These are phyloP conservation scores for Piper longum DNA, from an alignment of 164 flowering plant genomes.

Conservation along the genomic window DNA sequence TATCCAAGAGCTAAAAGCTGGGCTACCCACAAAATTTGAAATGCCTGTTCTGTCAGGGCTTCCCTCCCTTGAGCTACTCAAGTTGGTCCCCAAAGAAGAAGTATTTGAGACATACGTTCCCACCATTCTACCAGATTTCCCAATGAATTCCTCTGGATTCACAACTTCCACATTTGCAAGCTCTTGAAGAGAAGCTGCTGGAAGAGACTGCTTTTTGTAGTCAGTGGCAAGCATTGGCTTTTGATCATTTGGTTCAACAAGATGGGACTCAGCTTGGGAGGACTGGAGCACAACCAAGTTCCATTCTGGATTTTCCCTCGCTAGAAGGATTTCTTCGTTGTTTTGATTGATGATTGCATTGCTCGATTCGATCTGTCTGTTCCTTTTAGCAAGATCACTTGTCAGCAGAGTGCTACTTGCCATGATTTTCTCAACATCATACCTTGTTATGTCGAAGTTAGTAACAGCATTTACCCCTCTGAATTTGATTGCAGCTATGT, in stretches of 20 bases:
- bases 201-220: conserved; percentile 13
- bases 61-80: conserved; percentile 59
- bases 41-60: conserved; percentile 46
- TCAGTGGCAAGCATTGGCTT: conserved; percentile 11
- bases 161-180: conserved; percentile 27
- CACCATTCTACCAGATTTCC: conserved; percentile 19
- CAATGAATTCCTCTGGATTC: conserved; percentile 12
- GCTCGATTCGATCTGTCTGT: conserved; percentile 14
- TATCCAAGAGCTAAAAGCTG: conserved; percentile 32
- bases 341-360: conserved; percentile 6
- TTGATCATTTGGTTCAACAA: conserved; percentile 22
- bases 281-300: conserved; percentile 26
- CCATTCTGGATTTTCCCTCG: conserved; percentile 26
- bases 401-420: conserved; percentile 45
- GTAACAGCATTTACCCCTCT: conserved; percentile 60
- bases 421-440: conserved; percentile 45
- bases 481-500: conserved; percentile 60
- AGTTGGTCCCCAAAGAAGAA: conserved; percentile 50
- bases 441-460: conserved; percentile 48
- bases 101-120: conserved; percentile 34
- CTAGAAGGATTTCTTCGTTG: conserved; percentile 10
- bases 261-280: conserved; percentile 11
- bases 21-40: conserved; percentile 14
- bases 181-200: conserved; percentile 30
- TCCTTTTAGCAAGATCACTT: conserved; percentile 44